Evolutionary conservation across 306 rosid species (phyloP).

Genomic region (Sophora flavescens): DNA sequence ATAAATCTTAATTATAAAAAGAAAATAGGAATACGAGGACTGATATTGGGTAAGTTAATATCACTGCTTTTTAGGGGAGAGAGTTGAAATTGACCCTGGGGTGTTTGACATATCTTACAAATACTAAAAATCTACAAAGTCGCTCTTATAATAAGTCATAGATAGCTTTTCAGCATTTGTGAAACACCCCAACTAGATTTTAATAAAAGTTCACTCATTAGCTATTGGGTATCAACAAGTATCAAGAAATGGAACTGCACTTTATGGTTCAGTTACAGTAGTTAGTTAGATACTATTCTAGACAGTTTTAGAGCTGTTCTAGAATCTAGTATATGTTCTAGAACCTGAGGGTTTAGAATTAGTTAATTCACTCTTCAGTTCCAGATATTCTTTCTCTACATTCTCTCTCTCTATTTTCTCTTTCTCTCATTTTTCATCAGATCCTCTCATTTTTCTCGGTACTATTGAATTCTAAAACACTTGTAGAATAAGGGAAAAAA

Average conservation of each 20-base stretch:
- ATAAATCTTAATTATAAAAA: conserved; percentile 40
- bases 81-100: conserved; percentile 19
- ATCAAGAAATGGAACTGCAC: conserved; percentile 35
- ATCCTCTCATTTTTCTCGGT: background rate
- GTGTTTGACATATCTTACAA: conserved; percentile 7
- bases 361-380: background rate
- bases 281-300: background rate
- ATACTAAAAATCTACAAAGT: background rate
- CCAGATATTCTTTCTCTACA: background rate
- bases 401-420: background rate
- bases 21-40: conserved; percentile 39
- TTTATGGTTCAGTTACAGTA: background rate
- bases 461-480: background rate
- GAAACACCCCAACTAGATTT: conserved; percentile 13
- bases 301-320: background rate
- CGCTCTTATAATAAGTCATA: conserved; percentile 3
- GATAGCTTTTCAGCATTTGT: conserved; percentile 24
- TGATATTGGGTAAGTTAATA: conserved; percentile 17
- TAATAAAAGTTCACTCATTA: no score
- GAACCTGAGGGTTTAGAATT: background rate
- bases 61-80: conserved; percentile 3
- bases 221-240: background rate
- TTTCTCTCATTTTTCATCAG: background rate
- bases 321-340: background rate
- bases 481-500: conserved; percentile 23